Evolutionary conservation across 2,329 filamentous ascomycete species (phyloP).

Genomic region (Colletotrichum lindemuthianum): DNA sequence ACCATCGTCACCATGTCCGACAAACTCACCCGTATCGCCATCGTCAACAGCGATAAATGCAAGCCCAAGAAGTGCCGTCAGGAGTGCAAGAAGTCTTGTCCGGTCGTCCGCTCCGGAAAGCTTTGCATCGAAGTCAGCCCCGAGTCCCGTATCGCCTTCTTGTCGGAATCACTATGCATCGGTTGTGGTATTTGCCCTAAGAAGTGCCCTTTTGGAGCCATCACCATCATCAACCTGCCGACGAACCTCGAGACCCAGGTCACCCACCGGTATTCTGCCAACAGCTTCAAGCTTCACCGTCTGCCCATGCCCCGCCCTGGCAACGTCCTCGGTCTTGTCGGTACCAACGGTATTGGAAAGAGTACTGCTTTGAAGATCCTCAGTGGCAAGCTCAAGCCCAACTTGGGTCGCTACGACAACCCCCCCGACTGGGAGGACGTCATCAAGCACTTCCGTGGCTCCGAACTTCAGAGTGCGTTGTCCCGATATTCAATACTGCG

Average conservation of each 20-base stretch:
- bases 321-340: slow-evolving; percentile 94
- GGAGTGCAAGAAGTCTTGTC: slow-evolving; percentile 99
- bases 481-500: background rate
- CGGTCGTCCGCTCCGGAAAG: slow-evolving; percentile 96
- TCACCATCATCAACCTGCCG: slow-evolving; percentile 99
- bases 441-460: slow-evolving; percentile 97
- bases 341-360: slow-evolving; percentile 99
- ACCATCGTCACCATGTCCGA: slow-evolving; percentile 76
- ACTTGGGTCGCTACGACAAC: slow-evolving; percentile 93
- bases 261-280: slow-evolving; percentile 98
- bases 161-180: slow-evolving; percentile 95
- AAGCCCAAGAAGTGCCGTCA: slow-evolving; percentile 88
- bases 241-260: slow-evolving; percentile 99
- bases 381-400: slow-evolving; percentile 98
- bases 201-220: slow-evolving; percentile 98
- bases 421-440: slow-evolving; percentile 99
- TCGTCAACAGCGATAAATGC: slow-evolving; percentile 95
- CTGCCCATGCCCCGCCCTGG: slow-evolving; percentile 95
- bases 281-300: slow-evolving; percentile 99
- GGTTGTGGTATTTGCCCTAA: slow-evolving; percentile 99
- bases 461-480: slow-evolving; percentile 89
- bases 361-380: slow-evolving; percentile 99
- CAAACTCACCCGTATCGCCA: slow-evolving; percentile 97
- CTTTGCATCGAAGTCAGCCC: slow-evolving; percentile 93
- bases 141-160: slow-evolving; percentile 94